A percentile compares a stretch with the other conserved stretches of the same genome.
These are phyloP conservation scores for Leishmania gerbilli DNA, from an alignment of 208 protist genomes.

Conservation along the genomic window DNA sequence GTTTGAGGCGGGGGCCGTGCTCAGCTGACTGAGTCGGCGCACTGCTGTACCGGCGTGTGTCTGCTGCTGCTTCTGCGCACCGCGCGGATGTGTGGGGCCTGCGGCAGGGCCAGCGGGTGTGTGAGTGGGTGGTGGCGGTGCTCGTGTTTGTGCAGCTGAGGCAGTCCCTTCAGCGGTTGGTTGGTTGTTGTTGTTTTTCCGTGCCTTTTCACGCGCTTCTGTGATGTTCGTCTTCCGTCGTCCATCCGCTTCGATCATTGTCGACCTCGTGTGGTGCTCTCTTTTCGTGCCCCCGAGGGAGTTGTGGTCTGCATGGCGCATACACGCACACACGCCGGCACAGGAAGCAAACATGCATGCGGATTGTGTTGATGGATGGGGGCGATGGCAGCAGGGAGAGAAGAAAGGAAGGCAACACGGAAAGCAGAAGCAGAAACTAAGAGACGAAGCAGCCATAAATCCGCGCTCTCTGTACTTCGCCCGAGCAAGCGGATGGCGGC, in stretches of 20 bases:
- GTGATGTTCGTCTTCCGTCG: too few relatives aligned
- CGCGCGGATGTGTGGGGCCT: neutral
- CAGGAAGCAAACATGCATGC: neutral
- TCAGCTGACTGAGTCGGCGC: neutral
- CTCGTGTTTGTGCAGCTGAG: too few relatives aligned
- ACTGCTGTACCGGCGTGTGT: neutral
- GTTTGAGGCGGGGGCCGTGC: neutral
- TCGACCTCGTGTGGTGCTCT: neutral
- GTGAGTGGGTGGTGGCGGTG: too few relatives aligned
- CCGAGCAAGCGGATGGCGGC: neutral
- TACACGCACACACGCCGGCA: neutral
- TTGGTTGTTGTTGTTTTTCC: too few relatives aligned
- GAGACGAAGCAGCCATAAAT: neutral
- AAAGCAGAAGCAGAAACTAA: neutral
- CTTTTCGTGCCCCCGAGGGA: neutral
- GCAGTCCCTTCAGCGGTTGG: too few relatives aligned
- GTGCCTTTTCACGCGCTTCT: neutral
- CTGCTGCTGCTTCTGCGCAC: neutral
- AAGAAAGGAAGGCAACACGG: neutral
- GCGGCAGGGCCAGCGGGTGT: neutral
- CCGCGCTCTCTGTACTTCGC: neutral
- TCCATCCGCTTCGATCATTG: neutral
- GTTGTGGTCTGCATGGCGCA: neutral
- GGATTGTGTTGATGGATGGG: neutral
- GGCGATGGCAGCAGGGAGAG: too few relatives aligned